Conservation (phyloP, 2,329 filamentous ascomycete genomes). For the Beauveria sp. region DNA sequence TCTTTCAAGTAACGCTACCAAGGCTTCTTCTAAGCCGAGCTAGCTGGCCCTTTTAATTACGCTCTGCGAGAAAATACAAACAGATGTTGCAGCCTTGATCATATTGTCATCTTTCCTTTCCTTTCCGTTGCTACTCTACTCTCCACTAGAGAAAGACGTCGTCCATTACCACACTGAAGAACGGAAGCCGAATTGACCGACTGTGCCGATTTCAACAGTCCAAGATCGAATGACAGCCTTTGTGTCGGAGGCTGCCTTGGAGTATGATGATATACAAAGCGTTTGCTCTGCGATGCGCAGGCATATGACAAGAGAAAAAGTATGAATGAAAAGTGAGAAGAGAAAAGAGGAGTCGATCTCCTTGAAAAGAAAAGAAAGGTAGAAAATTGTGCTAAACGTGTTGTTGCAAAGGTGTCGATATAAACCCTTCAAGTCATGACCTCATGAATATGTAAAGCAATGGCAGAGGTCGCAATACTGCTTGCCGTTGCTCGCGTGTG, state of each 20-base stretch:
- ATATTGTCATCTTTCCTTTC: not conserved
- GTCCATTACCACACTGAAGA: conserved; percentile 5
- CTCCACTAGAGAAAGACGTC: not conserved
- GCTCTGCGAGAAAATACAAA: not conserved
- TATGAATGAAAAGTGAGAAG: conserved; percentile 7
- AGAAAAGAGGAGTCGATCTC: not conserved
- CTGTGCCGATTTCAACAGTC: not conserved
- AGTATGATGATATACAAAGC: conserved; percentile 22
- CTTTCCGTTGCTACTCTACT: not conserved
- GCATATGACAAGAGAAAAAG: not conserved
- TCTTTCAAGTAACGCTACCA: conserved; percentile 5
- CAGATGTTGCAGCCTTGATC: not conserved
- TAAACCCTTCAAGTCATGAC: conserved; percentile 3
- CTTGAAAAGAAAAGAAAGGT: not conserved
- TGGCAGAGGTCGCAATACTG: not conserved
- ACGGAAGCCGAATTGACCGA: not conserved
- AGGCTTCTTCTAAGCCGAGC: not conserved
- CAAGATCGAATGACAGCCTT: conserved; percentile 16
- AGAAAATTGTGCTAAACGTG: not conserved
- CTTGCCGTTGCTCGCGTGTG: not conserved
- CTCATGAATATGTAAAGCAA: conserved; percentile 9
- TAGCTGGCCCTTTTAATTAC: not conserved
- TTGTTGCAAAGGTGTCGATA: not conserved
- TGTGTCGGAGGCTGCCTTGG: conserved; percentile 21
- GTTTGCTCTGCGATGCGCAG: not conserved